Base-by-base conservation (phyloP, 2,329 filamentous ascomycete species). In the Hypoxylon sp. region DNA sequence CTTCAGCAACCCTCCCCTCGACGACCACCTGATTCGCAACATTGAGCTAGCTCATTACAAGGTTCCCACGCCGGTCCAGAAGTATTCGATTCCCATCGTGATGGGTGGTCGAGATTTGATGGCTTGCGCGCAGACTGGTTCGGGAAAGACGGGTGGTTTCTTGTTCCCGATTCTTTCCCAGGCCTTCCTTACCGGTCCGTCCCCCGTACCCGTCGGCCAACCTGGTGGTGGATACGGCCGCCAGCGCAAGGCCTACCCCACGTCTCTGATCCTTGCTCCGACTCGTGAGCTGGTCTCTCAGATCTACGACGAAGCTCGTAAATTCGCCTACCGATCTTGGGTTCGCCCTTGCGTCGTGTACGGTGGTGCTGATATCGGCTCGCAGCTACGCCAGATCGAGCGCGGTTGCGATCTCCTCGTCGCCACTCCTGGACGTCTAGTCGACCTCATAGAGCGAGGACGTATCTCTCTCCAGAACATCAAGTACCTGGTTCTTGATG, bases 61-160 rank as follows among this genome's bases (percentile, higher is more conserved):
- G 78, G 88, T 93, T 41, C 95, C 95, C 52, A 99, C 95, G 1
- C 95, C 95, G 21, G 95, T 99, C 49, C 95, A 99, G 81, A 99
- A 99, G 79, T 98, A 99, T 83, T 98, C 95, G 3, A 97, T 99
- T 55, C 95, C 95, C 67, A 99, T 99, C 72, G 95, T 99, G 74
- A 97, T 97, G 91, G 89, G 88, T 69, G 95, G 95, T 65, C 92
- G 95, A 79, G 95, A 99, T 79, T 83, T 99, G 75, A 99, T 99
- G 95, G 95, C 95, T 78, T 99, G 95, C 83, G 95, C 95, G 71
- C 95, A 99, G 85, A 99, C 95, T 69, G 95, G 94, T 88, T 99
- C 95, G 73, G 95, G 95, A 84, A 99, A 99, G 87, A 99, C 95
- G 76, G 95, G 95, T 83, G 95, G 95, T 84, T 99, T 99, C 87